Base-by-base conservation (phyloP, 2,329 filamentous ascomycete genomes). In the Arthrobotrys sinensis region DNA sequence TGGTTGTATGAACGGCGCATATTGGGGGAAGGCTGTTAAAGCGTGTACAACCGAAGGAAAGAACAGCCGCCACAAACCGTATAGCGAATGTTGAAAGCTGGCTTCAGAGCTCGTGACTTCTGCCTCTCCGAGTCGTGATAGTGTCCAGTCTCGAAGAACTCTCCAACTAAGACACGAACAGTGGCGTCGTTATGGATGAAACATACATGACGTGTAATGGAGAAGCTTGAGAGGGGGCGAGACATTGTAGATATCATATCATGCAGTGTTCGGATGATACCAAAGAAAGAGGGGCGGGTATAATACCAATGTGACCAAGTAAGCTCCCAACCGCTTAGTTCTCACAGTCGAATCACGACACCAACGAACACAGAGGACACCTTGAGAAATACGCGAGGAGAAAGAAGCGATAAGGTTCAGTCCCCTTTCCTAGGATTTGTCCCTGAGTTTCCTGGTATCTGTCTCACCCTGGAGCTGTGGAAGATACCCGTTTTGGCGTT, bases 201-300 rank as follows among this genome's bases (percentile, higher is more conserved):
- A 71, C 67, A 63, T 63, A 68, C 62, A 70, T 66, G 53, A 32
- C 67, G 75, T 72, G 60, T 46, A 63, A 63, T 38, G 38, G 16
- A 28, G 28, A 57, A 19, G 38, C 32, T 34, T 38, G 52, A 53
- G 50, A 75, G 46, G 57, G 48, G 65, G 48, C 63, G 50, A 48
- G 71, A 63, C 57, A 62, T 68, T 60, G 40, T 34, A 72, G 40
- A 78, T 52, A 68, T 68, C 52, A 72, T 63, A 46, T 64, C 67
- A 72, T 78, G 75, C 67, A 72, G 69, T 71, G 75, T 72, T 72
- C 75, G 75, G 75, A 78, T 55, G 75, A 68, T 63, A 72, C 60
- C 67, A 71, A 77, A 71, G 75, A 60, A 72, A 57, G 52, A 71
- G 73, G 57, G 66, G 73, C 62, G 73, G 73, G 67, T 78, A 78